Conservation (phyloP, 176 grass and related monocot species). For the Oryza glumipatula region DNA sequence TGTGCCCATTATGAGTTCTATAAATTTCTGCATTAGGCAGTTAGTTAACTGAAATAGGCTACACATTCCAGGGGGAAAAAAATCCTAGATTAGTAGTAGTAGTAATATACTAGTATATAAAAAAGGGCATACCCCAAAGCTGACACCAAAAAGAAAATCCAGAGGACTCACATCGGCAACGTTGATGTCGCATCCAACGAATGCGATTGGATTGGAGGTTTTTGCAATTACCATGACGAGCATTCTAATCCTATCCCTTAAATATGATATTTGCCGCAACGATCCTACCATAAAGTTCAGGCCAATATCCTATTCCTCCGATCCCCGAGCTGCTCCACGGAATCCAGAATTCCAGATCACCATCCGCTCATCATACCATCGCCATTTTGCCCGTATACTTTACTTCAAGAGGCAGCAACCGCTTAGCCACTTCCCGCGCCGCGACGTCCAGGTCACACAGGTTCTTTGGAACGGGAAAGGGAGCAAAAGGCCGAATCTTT, state of each 20-base stretch:
- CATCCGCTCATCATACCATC: conserved; percentile 24
- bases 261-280: conserved; percentile 13
- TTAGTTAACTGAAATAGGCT: not conserved
- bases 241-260: not conserved
- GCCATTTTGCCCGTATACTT: conserved; percentile 46
- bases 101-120: not conserved
- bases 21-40: not conserved
- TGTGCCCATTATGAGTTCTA: not conserved
- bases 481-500: conserved; percentile 2
- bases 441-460: conserved; percentile 5
- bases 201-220: not conserved
- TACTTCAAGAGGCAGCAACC: conserved; percentile 51
- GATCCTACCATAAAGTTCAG: not conserved
- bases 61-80: not conserved
- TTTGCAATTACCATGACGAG: not conserved
- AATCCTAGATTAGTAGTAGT: not conserved
- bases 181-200: conserved; percentile 19
- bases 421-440: conserved; percentile 27
- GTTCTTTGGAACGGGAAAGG: conserved; percentile 30
- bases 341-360: conserved; percentile 31
- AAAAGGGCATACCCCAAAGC: not conserved
- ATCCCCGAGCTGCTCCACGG: conserved; percentile 18
- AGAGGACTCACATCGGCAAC: not conserved
- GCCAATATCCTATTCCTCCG: not conserved
- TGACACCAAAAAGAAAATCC: not conserved